These are phyloP conservation scores for Amanita pseudoporphyria DNA, from an alignment of 768 basidiomycete genomes.

Conservation along the genomic window DNA sequence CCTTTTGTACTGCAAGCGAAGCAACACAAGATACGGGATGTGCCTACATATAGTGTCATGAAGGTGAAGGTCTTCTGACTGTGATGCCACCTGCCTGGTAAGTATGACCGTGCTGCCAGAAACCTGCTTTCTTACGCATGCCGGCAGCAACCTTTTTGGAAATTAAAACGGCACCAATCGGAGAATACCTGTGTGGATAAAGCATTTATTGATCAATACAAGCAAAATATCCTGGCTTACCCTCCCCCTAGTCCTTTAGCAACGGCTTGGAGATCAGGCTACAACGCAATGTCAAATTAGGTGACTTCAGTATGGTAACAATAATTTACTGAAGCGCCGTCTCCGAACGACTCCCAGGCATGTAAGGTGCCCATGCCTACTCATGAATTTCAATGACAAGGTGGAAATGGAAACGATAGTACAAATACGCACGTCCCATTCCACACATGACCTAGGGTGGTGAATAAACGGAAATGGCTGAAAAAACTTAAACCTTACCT, in stretches of 20 bases:
- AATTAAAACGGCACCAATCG: slow-evolving; percentile 77
- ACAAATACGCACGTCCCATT: slow-evolving; percentile 62
- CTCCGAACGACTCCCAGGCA: slow-evolving; percentile 78
- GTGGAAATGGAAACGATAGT: neutral
- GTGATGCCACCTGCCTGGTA: slow-evolving; percentile 45
- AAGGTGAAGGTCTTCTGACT: neutral
- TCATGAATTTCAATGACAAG: neutral
- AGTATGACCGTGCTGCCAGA: slow-evolving; percentile 81
- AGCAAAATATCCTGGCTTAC: slow-evolving; percentile 37
- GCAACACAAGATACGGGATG: slow-evolving; percentile 74
- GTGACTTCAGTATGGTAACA: neutral
- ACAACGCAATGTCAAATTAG: slow-evolving; percentile 4
- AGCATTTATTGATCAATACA: neutral
- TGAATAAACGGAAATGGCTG: neutral
- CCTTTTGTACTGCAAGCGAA: slow-evolving; percentile 71
- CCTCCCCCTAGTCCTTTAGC: slow-evolving; percentile 90
- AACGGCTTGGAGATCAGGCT: slow-evolving; percentile 82
- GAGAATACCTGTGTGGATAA: slow-evolving; percentile 47
- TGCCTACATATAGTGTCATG: slow-evolving; percentile 27
- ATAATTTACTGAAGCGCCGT: slow-evolving; percentile 43
- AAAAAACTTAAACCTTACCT: slow-evolving; percentile 29
- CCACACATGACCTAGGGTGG: slow-evolving; percentile 66
- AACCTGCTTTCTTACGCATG: slow-evolving; percentile 55
- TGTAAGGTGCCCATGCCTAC: slow-evolving; percentile 82
- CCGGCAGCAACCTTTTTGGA: slow-evolving; percentile 62